A percentile compares a stretch with the other conserved stretches of the same genome.
Evolutionary conservation across 805 yeast species (phyloP).

Genomic region (Starmera quercuum): DNA sequence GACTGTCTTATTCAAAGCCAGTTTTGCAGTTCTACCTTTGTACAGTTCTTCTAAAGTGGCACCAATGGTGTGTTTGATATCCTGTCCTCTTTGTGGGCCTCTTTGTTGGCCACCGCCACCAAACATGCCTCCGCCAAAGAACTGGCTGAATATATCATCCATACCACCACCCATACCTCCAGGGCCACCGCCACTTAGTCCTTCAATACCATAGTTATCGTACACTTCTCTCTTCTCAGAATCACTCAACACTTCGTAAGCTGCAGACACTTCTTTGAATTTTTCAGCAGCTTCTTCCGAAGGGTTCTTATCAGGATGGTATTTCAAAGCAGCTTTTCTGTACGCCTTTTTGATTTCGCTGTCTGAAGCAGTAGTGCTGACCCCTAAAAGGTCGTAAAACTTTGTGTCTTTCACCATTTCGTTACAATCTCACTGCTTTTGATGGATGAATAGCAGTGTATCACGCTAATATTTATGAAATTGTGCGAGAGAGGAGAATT

Average conservation of each 20-base stretch:
- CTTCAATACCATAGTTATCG: slow-evolving; percentile 91
- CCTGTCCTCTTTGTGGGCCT: slow-evolving; percentile 86
- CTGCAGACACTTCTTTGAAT: slow-evolving; percentile 84
- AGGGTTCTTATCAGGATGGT: slow-evolving; percentile 79
- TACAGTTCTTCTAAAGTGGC: slow-evolving; percentile 89
- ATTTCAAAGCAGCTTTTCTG: slow-evolving; percentile 72
- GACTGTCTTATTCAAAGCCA: slow-evolving; percentile 88
- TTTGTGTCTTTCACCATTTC: slow-evolving; percentile 76
- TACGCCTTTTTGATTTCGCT: slow-evolving; percentile 74
- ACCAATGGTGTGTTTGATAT: slow-evolving; percentile 79
- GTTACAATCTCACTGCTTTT: too few relatives aligned
- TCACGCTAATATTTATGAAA: too few relatives aligned
- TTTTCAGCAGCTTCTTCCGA: slow-evolving; percentile 91
- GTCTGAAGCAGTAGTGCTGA: slow-evolving; percentile 60
- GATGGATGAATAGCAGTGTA: too few relatives aligned
- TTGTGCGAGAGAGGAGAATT: too few relatives aligned
- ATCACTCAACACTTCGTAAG: slow-evolving; percentile 85
- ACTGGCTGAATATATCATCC: slow-evolving; percentile 73
- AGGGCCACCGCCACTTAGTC: slow-evolving; percentile 72
- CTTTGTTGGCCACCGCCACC: slow-evolving; percentile 59
- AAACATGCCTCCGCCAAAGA: slow-evolving; percentile 59
- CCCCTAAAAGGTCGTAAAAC: slow-evolving; percentile 68
- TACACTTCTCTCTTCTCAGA: slow-evolving; percentile 82
- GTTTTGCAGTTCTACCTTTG: slow-evolving; percentile 89
- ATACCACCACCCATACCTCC: slow-evolving; percentile 61